Percentiles rank a stretch among this genome's conserved stretches.
These are phyloP conservation scores for Xylaria nigripes DNA, from an alignment of 495 filamentous ascomycete species.

Conservation along the genomic window DNA sequence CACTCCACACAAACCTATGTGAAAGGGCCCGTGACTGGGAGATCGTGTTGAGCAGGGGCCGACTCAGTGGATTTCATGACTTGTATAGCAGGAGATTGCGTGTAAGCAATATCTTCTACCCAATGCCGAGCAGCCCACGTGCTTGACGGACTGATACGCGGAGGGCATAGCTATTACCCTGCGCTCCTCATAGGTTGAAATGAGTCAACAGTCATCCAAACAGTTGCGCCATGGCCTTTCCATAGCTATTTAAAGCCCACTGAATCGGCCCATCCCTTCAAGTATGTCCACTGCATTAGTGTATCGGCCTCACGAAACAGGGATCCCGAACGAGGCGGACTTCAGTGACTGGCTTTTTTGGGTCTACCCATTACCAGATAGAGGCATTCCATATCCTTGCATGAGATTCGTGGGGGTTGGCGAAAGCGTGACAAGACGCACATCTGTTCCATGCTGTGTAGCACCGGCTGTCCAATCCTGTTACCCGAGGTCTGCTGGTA, in stretches of 20 bases:
- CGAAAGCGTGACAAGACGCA: slow-evolving; percentile 8
- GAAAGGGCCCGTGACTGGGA: not conserved
- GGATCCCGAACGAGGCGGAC: slow-evolving; percentile 4
- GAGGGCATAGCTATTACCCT: not conserved
- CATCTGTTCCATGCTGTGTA: slow-evolving; percentile 3
- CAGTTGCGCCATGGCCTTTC: slow-evolving; percentile 5
- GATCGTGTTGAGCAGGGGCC: not conserved
- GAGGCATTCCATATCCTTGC: slow-evolving; percentile 1
- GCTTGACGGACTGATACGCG: slow-evolving; percentile 1
- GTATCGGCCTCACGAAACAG: slow-evolving; percentile 3
- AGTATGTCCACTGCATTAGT: not conserved
- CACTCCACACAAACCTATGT: not conserved
- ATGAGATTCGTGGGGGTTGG: slow-evolving; percentile 7
- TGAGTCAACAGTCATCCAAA: slow-evolving; percentile 1
- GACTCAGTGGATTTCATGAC: slow-evolving; percentile 1
- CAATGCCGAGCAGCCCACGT: slow-evolving; percentile 3
- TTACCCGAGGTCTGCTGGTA: not conserved
- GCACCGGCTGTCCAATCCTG: slow-evolving; percentile 5
- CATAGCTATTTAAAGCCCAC: slow-evolving; percentile 4
- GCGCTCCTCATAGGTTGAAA: slow-evolving; percentile 1
- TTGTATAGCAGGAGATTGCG: slow-evolving; percentile 1
- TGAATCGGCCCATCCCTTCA: not conserved
- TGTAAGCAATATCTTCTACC: not conserved
- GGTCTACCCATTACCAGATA: slow-evolving; percentile 7
- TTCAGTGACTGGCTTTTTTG: slow-evolving; percentile 6